phyloP scores from a whole-genome alignment of 108 stramenopile species.

The Epithemia pelagica region DNA sequence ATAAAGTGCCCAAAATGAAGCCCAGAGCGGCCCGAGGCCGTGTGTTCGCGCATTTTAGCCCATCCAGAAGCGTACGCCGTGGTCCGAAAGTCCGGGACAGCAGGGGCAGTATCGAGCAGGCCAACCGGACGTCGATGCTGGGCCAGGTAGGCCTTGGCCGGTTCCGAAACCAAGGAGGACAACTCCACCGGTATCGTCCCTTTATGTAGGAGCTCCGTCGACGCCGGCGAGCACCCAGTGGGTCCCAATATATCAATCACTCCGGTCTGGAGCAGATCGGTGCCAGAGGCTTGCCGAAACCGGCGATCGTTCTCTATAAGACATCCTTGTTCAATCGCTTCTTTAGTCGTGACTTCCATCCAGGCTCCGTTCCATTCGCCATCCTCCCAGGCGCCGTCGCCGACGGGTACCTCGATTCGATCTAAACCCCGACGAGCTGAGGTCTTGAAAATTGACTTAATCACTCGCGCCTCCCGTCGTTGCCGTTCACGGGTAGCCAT shows the following conservation, averaged over 20 bases:
- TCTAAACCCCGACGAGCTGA: neutral
- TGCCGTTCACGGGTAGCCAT: neutral
- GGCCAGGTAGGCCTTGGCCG: neutral
- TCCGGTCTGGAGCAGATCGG: neutral
- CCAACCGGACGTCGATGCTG: neutral
- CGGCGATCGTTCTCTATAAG: neutral
- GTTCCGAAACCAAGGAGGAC: too few relatives aligned
- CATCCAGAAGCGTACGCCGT: neutral
- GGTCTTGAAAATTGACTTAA: neutral
- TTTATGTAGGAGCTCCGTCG: neutral
- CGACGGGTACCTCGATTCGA: neutral
- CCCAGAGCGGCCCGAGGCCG: neutral
- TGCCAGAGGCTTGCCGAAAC: neutral
- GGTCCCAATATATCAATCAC: neutral
- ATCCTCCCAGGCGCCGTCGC: too few relatives aligned
- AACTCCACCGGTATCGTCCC: too few relatives aligned
- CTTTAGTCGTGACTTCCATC: neutral
- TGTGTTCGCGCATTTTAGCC: neutral
- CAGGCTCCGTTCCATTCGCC: too few relatives aligned
- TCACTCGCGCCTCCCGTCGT: neutral
- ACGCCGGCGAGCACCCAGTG: neutral
- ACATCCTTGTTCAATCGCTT: neutral
- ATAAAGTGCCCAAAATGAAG: neutral
- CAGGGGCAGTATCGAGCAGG: neutral
- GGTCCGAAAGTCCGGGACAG: neutral